Evolutionary conservation across 2,329 filamentous ascomycete genomes (phyloP).

Genomic region (Zymoseptoria tritici): DNA sequence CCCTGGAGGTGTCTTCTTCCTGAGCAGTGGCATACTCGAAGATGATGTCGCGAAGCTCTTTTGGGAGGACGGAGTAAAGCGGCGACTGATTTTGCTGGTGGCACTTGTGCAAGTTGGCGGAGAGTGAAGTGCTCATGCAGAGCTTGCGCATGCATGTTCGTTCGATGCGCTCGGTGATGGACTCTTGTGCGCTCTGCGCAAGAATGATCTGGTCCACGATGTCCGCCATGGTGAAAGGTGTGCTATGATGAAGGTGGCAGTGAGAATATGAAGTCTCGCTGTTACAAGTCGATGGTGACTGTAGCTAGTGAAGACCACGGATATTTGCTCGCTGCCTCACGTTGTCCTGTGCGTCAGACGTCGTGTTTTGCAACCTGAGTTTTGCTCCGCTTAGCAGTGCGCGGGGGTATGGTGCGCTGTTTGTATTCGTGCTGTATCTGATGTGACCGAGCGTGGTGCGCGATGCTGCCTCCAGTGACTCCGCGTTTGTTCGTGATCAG

Average conservation of each 20-base stretch:
- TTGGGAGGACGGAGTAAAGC: conserved; percentile 10
- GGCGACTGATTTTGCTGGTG: conserved; percentile 8
- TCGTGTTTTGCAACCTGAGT: no score
- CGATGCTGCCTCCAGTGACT: no score
- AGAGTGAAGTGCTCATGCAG: conserved; percentile 5
- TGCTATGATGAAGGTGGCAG: background rate
- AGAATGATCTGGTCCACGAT: background rate
- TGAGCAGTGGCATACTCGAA: conserved; percentile 29
- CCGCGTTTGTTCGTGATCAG: no score
- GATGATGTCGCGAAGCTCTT: conserved; percentile 26
- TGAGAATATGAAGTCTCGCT: background rate
- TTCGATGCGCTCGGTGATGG: background rate
- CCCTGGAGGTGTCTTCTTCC: conserved; percentile 19
- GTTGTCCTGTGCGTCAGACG: no score
- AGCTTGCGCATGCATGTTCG: conserved; percentile 4
- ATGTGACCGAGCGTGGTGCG: no score
- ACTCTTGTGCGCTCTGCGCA: background rate
- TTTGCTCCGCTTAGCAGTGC: no score
- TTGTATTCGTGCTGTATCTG: no score
- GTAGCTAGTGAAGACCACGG: background rate
- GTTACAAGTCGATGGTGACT: background rate
- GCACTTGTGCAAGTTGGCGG: conserved; percentile 6
- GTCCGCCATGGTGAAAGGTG: background rate
- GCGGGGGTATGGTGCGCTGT: no score
- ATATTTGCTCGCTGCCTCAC: background rate